Conservation (phyloP, 1,284 basidiomycete species). For the Coriolopsis trogii region DNA sequence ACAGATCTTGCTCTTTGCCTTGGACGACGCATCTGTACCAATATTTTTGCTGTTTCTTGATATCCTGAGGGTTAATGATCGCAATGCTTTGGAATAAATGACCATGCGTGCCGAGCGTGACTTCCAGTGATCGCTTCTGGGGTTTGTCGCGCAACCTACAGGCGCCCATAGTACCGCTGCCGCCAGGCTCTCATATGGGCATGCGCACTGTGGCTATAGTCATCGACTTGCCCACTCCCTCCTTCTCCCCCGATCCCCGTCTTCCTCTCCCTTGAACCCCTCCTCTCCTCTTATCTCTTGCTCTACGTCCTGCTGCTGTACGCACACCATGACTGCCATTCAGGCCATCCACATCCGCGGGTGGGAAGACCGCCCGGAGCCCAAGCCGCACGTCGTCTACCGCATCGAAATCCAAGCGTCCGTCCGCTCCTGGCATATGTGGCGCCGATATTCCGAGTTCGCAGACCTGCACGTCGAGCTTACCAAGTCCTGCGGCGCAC, state of each 20-base stretch:
- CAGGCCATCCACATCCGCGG: constrained; percentile 72
- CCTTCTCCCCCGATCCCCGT: background rate
- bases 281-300: background rate
- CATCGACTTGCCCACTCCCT: no score
- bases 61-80: constrained; percentile 7
- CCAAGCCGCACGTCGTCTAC: constrained; percentile 82
- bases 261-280: background rate
- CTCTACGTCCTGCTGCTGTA: background rate
- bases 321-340: constrained; percentile 62
- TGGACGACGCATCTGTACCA: constrained; percentile 25
- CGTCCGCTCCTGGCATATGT: constrained; percentile 90
- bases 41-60: constrained; percentile 17
- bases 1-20: constrained; percentile 25
- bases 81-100: background rate
- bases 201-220: no score
- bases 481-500: constrained; percentile 65
- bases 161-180: background rate
- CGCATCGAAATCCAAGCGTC: constrained; percentile 80
- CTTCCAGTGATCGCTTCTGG: no score
- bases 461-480: constrained; percentile 84
- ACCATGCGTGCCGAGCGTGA: background rate
- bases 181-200: background rate
- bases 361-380: constrained; percentile 65
- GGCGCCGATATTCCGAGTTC: constrained; percentile 94
- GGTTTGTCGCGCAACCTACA: no score